A percentile compares a stretch with the other conserved stretches of the same genome.
These are phyloP conservation scores for Galium porrigens DNA, from an alignment of 305 asterid species.

Conservation along the genomic window DNA sequence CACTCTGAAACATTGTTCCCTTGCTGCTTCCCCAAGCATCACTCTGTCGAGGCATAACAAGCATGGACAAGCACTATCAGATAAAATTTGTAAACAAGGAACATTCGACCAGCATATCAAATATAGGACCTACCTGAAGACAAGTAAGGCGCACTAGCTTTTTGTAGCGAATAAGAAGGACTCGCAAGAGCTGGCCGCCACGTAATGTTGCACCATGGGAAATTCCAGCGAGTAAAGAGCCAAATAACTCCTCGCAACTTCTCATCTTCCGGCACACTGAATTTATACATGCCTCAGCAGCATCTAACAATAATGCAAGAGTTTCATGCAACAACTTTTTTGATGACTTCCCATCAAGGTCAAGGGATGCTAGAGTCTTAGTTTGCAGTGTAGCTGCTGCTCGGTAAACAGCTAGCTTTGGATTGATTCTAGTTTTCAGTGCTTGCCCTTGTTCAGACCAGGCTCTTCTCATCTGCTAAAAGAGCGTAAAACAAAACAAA, in stretches of 20 bases:
- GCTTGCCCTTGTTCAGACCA: slow-evolving; percentile 89
- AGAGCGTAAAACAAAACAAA: slow-evolving; percentile 17
- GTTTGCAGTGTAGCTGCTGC: slow-evolving; percentile 77
- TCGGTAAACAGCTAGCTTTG: slow-evolving; percentile 71
- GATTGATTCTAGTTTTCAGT: slow-evolving; percentile 67
- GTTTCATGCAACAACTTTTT: slow-evolving; percentile 82
- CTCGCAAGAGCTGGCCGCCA: slow-evolving; percentile 86
- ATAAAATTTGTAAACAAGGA: neutral
- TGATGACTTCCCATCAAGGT: slow-evolving; percentile 78
- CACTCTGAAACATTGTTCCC: slow-evolving; percentile 77
- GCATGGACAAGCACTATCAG: slow-evolving; percentile 9
- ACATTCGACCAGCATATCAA: slow-evolving; percentile 10
- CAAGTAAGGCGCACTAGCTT: slow-evolving; percentile 81
- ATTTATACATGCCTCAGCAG: slow-evolving; percentile 73
- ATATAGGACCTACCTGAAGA: slow-evolving; percentile 49
- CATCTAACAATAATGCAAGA: slow-evolving; percentile 69
- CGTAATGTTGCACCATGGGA: slow-evolving; percentile 76
- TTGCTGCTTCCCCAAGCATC: slow-evolving; percentile 66
- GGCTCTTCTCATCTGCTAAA: slow-evolving; percentile 64
- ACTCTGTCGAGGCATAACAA: slow-evolving; percentile 33
- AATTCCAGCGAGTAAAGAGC: slow-evolving; percentile 76
- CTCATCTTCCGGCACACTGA: slow-evolving; percentile 86
- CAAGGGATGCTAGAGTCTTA: slow-evolving; percentile 54
- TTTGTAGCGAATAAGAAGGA: slow-evolving; percentile 79
- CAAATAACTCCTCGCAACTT: slow-evolving; percentile 86